Percentiles rank a stretch among this genome's conserved stretches.
Conservation (phyloP, 2,329 filamentous ascomycete species). For the Zymoseptoria passerinii region DNA sequence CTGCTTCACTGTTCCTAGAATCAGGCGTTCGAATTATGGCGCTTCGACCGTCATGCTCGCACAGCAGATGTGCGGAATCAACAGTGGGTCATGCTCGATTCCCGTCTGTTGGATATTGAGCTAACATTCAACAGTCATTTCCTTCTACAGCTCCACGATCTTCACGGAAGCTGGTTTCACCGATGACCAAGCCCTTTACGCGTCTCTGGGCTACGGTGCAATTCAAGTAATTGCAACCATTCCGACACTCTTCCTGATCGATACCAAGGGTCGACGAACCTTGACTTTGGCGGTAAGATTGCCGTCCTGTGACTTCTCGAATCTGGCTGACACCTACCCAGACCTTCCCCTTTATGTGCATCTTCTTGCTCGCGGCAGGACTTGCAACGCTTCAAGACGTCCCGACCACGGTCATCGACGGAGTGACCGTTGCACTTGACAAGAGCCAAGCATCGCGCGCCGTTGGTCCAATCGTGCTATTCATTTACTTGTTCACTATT, state of each 20-base stretch:
- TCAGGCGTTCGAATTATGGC: constrained; percentile 36
- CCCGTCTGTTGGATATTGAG: background rate
- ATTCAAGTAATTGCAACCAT: constrained; percentile 40
- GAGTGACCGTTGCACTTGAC: constrained; percentile 6
- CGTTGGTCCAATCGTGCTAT: constrained; percentile 33
- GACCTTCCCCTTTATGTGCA: constrained; percentile 41
- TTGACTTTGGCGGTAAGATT: constrained; percentile 23
- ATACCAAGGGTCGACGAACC: constrained; percentile 38
- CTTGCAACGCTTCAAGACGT: constrained; percentile 24
- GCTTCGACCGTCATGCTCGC: constrained; percentile 31
- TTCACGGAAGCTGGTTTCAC: constrained; percentile 32
- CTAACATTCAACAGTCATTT: constrained; percentile 25
- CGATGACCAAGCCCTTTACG: constrained; percentile 30
- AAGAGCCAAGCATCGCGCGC: constrained; percentile 22
- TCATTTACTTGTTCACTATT: constrained; percentile 45
- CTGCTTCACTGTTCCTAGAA: constrained; percentile 41
- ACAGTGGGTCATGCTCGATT: constrained; percentile 17
- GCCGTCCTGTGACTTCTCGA: background rate
- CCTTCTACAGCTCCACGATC: constrained; percentile 32
- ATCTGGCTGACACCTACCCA: constrained; percentile 23
- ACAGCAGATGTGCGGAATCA: constrained; percentile 30
- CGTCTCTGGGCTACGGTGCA: constrained; percentile 38
- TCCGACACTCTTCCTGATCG: constrained; percentile 40
- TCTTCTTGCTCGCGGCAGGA: constrained; percentile 44
- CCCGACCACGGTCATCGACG: constrained; percentile 1